These are phyloP conservation scores for Globisporangium paddicum DNA, from an alignment of 352 stramenopile species.

Conservation along the genomic window DNA sequence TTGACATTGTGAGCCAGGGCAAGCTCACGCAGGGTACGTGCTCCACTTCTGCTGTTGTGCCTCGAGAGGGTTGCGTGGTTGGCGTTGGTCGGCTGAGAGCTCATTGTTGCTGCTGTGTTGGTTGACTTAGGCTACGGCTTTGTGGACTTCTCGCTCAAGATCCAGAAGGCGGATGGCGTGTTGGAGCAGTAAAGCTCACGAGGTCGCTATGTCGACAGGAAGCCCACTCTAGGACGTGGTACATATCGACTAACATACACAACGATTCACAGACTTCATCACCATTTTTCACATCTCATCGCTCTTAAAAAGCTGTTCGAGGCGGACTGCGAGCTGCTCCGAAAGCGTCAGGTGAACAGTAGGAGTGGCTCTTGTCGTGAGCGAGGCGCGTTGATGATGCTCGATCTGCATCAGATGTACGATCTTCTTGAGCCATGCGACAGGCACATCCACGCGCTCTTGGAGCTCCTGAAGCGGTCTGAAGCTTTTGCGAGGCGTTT, in stretches of 20 bases:
- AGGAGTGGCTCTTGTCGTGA: neutral
- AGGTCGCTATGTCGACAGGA: neutral
- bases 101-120: neutral
- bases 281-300: neutral
- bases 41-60: too few relatives aligned
- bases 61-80: neutral
- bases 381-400: neutral
- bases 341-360: neutral
- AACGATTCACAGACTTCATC: neutral
- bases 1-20: conserved; percentile 97
- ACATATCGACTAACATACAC: neutral
- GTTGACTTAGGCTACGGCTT: conserved; percentile 78
- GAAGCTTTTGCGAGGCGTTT: neutral
- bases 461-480: conserved; percentile 5
- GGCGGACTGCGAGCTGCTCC: neutral
- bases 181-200: conserved; percentile 27
- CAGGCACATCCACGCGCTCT: conserved; percentile 6
- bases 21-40: conserved; percentile 94
- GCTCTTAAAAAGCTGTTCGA: neutral
- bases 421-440: conserved; percentile 50
- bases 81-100: neutral
- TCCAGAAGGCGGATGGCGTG: conserved; percentile 82
- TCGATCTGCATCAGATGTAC: conserved; percentile 50
- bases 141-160: conserved; percentile 98
- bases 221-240: neutral